These are phyloP conservation scores for Lupinus albus DNA, from an alignment of 306 rosid genomes.

Conservation along the genomic window DNA sequence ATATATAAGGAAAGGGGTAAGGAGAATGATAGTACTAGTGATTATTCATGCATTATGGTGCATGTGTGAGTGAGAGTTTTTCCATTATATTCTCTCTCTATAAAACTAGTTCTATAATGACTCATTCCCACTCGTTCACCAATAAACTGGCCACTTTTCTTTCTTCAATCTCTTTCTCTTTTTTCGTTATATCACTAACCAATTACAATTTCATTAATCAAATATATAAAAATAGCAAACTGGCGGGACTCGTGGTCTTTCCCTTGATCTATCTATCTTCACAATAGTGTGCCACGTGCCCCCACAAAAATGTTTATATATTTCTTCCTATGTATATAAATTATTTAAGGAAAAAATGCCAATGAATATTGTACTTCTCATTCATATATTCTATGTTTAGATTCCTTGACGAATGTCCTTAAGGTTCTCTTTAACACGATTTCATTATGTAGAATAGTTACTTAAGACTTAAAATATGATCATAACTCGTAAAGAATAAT, in stretches of 20 bases:
- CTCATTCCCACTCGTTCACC: constrained; percentile 50
- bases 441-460: too few species aligned
- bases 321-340: too few species aligned
- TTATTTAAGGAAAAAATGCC: too few species aligned
- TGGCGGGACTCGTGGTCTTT: constrained; percentile 33
- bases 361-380: too few species aligned
- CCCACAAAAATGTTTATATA: too few species aligned
- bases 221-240: constrained; percentile 1
- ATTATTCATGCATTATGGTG: background rate
- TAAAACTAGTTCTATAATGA: constrained; percentile 40
- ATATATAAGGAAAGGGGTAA: background rate
- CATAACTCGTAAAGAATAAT: too few species aligned
- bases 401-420: too few species aligned
- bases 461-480: too few species aligned
- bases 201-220: background rate
- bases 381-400: too few species aligned
- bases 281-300: too few species aligned
- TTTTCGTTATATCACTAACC: background rate
- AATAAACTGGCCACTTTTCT: constrained; percentile 4
- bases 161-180: background rate
- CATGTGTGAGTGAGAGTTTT: constrained; percentile 20
- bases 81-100: constrained; percentile 22
- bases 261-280: too few species aligned
- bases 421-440: too few species aligned
- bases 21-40: background rate